Evolutionary conservation across 2,329 filamentous ascomycete genomes (phyloP), one percentile per base, ranked within the genome.

Genomic region (Fusarium miscanthi): DNA sequence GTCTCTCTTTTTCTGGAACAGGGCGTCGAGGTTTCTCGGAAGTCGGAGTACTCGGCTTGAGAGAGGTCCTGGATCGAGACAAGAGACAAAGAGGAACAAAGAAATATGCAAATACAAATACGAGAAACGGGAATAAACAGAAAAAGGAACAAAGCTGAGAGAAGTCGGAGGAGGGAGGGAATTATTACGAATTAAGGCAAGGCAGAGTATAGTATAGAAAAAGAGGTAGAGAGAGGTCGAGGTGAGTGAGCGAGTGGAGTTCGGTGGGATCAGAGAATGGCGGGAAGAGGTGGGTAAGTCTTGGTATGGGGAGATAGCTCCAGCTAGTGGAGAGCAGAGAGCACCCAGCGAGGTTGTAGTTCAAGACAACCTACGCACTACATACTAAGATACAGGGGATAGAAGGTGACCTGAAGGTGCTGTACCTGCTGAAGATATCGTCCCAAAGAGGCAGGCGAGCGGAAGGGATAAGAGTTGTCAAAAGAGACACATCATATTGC

Each of bases 121-220:
- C 62, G 48, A 64, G 63, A 65, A 58, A 53, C 63, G n/a, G 40
- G 38, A 46, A 61, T 59, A 60, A 56, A 51, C 62, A 42, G 23
- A 42, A 63, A 63, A 61, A 38, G 54, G 25, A 23, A 58, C 40
- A 49, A 63, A 70, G 52, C 51, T 40, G 41, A 48, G 38, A 38
- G 54, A 67, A n/a, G 43, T 54, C 49, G 56, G 54, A 53, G 60
- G 64, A 63, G 66, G 59, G 70, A 56, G 48, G 66, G 46, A 27
- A 69, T 62, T 74, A 73, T 73, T 73, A 73, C 63, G 59, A 56
- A 63, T 72, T 60, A 66, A 66, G 63, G 62, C 27, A 49, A 46
- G 45, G 53, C 41, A 63, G 59, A 69, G 66, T 48, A 69, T 31
- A 69, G 63, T 35, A 54, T 51, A 42, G 41, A 58, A 66, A 46